A percentile compares a stretch with the other conserved stretches of the same genome.
Evolutionary conservation across 352 stramenopile genomes (phyloP).

Genomic region (Thalassiosira pacifica): DNA sequence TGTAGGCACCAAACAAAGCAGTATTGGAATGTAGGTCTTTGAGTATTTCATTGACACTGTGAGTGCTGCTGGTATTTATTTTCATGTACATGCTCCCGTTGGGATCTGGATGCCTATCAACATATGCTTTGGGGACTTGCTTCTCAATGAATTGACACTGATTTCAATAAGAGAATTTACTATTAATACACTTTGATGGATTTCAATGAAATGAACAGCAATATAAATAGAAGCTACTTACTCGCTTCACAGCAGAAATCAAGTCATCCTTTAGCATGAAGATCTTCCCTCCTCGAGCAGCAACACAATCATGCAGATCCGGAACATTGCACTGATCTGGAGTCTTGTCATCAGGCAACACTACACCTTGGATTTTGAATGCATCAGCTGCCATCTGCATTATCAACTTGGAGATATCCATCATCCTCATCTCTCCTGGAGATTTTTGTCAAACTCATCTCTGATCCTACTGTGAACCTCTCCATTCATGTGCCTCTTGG

Average conservation of each 20-base stretch:
- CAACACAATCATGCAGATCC: conserved; percentile 4
- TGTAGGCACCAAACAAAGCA: too few relatives aligned
- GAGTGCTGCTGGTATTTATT: neutral
- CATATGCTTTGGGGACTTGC: neutral
- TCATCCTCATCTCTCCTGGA: neutral
- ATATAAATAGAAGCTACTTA: too few relatives aligned
- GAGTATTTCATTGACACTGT: neutral
- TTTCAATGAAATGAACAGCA: too few relatives aligned
- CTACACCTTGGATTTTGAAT: neutral
- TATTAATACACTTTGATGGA: too few relatives aligned
- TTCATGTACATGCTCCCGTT: neutral
- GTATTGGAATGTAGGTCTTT: neutral
- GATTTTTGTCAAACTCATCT: neutral
- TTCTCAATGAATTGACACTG: conserved; percentile 11
- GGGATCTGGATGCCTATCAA: neutral
- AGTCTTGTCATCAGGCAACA: neutral
- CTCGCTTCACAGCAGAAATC: neutral
- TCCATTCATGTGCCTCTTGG: conserved; percentile 3
- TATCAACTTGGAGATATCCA: neutral
- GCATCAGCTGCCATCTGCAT: neutral
- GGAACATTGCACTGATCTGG: neutral
- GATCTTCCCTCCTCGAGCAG: conserved; percentile 6
- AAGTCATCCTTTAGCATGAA: neutral
- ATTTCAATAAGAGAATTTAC: too few relatives aligned
- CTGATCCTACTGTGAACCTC: neutral